These are phyloP conservation scores for Aspergillus sp. DNA, from an alignment of 2,329 filamentous ascomycete genomes.

Conservation along the genomic window DNA sequence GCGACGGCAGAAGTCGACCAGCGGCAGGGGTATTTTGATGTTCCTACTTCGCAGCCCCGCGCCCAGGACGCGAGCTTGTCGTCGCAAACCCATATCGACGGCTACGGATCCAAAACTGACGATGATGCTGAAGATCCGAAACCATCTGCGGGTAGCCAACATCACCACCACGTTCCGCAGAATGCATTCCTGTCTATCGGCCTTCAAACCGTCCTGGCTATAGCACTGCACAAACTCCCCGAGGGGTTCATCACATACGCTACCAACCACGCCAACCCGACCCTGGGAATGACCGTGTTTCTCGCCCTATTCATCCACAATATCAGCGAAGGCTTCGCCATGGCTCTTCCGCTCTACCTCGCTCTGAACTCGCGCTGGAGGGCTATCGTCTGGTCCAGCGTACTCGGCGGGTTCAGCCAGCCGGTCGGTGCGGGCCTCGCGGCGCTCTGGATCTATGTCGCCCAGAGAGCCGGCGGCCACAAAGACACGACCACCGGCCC, in stretches of 20 bases:
- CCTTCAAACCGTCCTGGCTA: slow-evolving; percentile 91
- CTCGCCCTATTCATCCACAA: slow-evolving; percentile 96
- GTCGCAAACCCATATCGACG: slow-evolving; percentile 3
- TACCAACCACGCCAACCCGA: slow-evolving; percentile 89
- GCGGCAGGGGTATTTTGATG: slow-evolving; percentile 9
- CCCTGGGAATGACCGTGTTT: slow-evolving; percentile 83
- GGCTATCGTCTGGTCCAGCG: slow-evolving; percentile 73
- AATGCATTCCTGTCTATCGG: slow-evolving; percentile 92
- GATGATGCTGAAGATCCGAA: neutral
- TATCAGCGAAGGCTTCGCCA: slow-evolving; percentile 91
- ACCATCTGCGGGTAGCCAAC: slow-evolving; percentile 33
- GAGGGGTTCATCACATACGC: slow-evolving; percentile 85
- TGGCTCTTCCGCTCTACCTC: slow-evolving; percentile 87
- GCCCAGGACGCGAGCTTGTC: slow-evolving; percentile 5
- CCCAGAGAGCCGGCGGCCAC: slow-evolving; percentile 40
- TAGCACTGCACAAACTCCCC: slow-evolving; percentile 91
- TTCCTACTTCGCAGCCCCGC: slow-evolving; percentile 5
- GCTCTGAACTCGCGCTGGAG: slow-evolving; percentile 70
- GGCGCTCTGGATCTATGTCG: slow-evolving; percentile 73
- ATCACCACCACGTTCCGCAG: slow-evolving; percentile 90
- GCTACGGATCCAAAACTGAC: slow-evolving; percentile 1
- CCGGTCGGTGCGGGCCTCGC: slow-evolving; percentile 78
- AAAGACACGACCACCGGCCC: slow-evolving; percentile 24
- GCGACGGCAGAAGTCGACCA: neutral
- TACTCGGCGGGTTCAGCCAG: slow-evolving; percentile 79